These are phyloP conservation scores for Pestalotiopsis sp. DNA, from an alignment of 2,329 filamentous ascomycete genomes.

Conservation along the genomic window DNA sequence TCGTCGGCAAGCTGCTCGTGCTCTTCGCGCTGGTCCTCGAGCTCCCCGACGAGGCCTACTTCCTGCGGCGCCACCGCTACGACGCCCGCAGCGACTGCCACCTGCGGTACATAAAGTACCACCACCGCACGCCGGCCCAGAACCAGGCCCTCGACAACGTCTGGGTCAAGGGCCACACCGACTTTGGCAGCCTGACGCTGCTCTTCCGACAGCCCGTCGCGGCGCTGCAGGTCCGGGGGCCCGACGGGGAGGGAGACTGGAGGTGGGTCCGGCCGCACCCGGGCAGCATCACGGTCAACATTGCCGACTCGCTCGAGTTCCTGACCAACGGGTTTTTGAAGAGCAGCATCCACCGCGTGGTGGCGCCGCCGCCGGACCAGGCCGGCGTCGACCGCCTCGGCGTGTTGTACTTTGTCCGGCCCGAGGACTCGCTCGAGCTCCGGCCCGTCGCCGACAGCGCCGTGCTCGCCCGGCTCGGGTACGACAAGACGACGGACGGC, in stretches of 20 bases:
- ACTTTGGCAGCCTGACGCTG: conserved; percentile 42
- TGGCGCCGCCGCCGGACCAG: conserved; percentile 45
- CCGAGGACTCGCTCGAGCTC: conserved; percentile 36
- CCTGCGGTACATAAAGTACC: conserved; percentile 43
- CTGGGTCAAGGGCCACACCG: conserved; percentile 43
- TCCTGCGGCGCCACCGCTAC: conserved; percentile 37
- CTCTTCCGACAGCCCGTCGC: conserved; percentile 42
- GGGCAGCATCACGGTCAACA: conserved; percentile 55
- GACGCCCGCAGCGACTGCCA: conserved; percentile 38
- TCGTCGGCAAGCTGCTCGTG: conserved; percentile 36
- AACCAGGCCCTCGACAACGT: conserved; percentile 39
- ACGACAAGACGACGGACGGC: conserved; percentile 26
- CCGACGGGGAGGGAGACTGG: conserved; percentile 36
- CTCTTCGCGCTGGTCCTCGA: conserved; percentile 41
- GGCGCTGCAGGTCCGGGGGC: conserved; percentile 39
- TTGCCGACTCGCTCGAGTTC: conserved; percentile 51
- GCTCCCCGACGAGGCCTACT: conserved; percentile 35
- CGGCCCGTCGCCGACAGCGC: conserved; percentile 29
- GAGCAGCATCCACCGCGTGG: conserved; percentile 46
- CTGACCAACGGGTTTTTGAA: conserved; percentile 48
- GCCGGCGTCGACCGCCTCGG: conserved; percentile 48
- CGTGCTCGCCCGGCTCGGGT: conserved; percentile 35
- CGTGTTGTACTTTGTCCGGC: conserved; percentile 43
- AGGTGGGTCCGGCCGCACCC: conserved; percentile 47
- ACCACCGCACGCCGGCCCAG: conserved; percentile 35